Base-by-base conservation (phyloP, 176 grass and related monocot species). In the Raddia guianensis region DNA sequence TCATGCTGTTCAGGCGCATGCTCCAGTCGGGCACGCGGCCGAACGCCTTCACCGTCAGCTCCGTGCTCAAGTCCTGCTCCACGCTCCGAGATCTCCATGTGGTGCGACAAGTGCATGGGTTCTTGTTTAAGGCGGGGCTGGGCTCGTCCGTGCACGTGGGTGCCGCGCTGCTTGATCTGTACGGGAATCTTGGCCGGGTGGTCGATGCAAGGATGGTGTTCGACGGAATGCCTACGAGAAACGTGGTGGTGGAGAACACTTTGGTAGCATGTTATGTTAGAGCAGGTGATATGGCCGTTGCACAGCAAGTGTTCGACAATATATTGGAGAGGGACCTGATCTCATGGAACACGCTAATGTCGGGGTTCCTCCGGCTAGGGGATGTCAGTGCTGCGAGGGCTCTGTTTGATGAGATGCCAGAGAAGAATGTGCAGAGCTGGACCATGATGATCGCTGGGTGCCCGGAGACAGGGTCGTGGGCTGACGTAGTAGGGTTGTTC, bases 281-380 rank as follows among this genome's bases (percentile, higher is more conserved):
- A 34, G 82, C 34, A 11, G 81, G 81, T 42, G 50, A 87, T 32
- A 42, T 93, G 54, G 68, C n/a, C 21, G 63, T 82, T 62, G 82
- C 78, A 0, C 49, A 9, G 10, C 43, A 63, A 52, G 78, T 93
- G 70, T 93, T 90, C 2, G 81, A 87, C 27, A 35, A 67, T 12
- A 93, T 90, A 82, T 9, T 1, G 5, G 61, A 79, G 20, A 82
- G 21, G 82, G 87, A 90, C 55, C 47, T 63, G 1, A 84, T 93
- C 77, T 83, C 91, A 3, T 93, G 91, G 91, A 87, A 93, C 44
- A 77, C 79, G 1, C 60, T 93, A 19, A 93, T 93, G 83, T 76
- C 40, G 1, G 84, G 82, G 12, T 87, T 83, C 62, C 73, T 86
- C 33, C 33, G 12, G 14, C 14, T 0, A 5, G 87, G 87, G 8